Evolutionary conservation across 192 early-diverging fungal species (phyloP).

Genomic region (Allomyces javanicus): DNA sequence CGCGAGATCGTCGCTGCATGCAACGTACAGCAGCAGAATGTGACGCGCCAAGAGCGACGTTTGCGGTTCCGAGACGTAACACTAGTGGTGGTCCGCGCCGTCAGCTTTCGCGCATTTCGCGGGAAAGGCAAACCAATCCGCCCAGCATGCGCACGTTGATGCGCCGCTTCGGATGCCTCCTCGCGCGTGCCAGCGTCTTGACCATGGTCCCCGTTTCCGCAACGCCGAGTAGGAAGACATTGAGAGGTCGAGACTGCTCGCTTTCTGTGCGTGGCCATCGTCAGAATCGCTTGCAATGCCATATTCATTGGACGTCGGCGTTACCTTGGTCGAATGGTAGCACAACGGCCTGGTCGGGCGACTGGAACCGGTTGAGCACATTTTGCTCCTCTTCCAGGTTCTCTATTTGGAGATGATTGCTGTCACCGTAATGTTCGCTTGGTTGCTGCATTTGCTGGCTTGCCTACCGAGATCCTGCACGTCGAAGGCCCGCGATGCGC

Average conservation of each 20-base stretch:
- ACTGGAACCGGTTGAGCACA: background rate
- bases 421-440: no score
- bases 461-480: no score
- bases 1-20: conserved; percentile 13
- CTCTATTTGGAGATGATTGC: no score
- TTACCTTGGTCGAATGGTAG: background rate
- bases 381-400: background rate
- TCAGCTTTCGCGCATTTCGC: conserved; percentile 1
- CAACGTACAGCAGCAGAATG: conserved; percentile 19
- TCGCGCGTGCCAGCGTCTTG: conserved; percentile 17
- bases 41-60: conserved; percentile 17
- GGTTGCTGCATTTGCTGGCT: no score
- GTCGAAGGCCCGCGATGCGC: no score
- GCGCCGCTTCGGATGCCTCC: conserved; percentile 11
- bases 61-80: conserved; percentile 31
- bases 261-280: background rate
- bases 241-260: conserved; percentile 1
- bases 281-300: no score
- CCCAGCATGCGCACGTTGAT: conserved; percentile 4
- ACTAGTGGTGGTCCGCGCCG: conserved; percentile 11
- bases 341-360: background rate
- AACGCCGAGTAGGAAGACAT: conserved; percentile 22
- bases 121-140: no score
- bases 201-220: conserved; percentile 24
- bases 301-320: background rate